Evolutionary conservation across 495 filamentous ascomycete genomes (phyloP), one percentile per base, ranked within the genome.

Genomic region (Chaetomium tenue): DNA sequence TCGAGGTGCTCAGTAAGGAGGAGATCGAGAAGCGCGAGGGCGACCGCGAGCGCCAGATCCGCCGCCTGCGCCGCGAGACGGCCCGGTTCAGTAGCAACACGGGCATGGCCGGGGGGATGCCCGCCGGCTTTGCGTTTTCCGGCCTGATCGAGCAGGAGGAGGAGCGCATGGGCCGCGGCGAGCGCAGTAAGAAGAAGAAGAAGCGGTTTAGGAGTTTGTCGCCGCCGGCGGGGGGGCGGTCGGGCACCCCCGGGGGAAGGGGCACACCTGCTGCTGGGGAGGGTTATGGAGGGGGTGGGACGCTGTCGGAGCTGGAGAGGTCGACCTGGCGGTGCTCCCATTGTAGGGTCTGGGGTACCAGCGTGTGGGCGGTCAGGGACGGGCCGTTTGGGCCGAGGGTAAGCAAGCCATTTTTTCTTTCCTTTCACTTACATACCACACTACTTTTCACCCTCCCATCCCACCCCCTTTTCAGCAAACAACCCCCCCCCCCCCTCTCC

Each of bases 1-100:
- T 99, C 1, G 94, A 98, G 74, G 84, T 84, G 0, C 78, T 99
- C 15, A 90, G 87, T 3, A 95, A 97, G 71, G 94, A 98, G 69
- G 94, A 99, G 75, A 98, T 99, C 55, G 95, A 99, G 76, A 95
- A 96, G 76, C 85, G 95, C 33, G 94, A 99, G 75, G 92, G 91
- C 58, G 95, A 98, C 72, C 86, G 95, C 26, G 94, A 98, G 74
- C 78, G 94, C 33, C 92, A 98, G 77, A 89, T 97, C 40, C 78
- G 94, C 33, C 83, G 95, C 53, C 74, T 97, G 50, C 84, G 94
- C 54, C 82, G 94, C 70, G 94, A 99, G 75, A 97, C 93, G 12
- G 94, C 94, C 0, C 81, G 93, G 33, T 95, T 98, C 70, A 93
- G 91, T 44, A 92, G 88, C 51, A 93, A 87, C 47, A 83, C 91